Evolutionary conservation across 306 rosid species (phyloP).

Genomic region (Argentina anserina): DNA sequence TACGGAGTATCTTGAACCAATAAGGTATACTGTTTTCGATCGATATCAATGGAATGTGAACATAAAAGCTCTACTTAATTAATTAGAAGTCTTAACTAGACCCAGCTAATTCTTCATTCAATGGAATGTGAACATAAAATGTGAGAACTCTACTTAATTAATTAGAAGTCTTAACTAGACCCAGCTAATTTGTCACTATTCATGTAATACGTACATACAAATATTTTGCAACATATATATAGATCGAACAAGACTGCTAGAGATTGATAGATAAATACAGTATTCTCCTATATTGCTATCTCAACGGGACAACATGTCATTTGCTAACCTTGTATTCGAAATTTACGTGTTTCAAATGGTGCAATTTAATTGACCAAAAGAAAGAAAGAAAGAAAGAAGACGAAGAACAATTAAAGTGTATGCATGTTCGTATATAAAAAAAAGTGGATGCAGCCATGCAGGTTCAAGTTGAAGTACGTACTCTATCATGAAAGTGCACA

Average conservation of each 20-base stretch:
- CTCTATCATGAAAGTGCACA: neutral
- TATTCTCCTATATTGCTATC: too few species aligned
- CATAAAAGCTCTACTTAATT: neutral
- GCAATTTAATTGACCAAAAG: neutral
- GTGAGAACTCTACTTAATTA: neutral
- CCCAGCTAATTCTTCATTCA: neutral
- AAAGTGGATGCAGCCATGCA: too few species aligned
- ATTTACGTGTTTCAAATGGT: neutral
- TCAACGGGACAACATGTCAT: neutral
- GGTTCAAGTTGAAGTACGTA: too few species aligned
- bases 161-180: neutral
- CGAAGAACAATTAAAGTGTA: neutral
- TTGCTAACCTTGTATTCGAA: neutral
- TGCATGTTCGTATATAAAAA: too few species aligned
- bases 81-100: neutral
- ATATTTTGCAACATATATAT: neutral
- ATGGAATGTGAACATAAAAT: neutral
- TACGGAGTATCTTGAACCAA: too few species aligned
- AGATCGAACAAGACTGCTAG: neutral
- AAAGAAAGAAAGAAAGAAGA: neutral
- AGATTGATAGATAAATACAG: neutral
- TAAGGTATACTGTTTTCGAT: too few species aligned
- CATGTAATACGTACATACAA: neutral
- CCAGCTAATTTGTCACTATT: neutral
- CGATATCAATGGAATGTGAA: too few species aligned